These are phyloP conservation scores for Pistacia atlantica DNA, from an alignment of 345 rosid genomes.

Conservation along the genomic window DNA sequence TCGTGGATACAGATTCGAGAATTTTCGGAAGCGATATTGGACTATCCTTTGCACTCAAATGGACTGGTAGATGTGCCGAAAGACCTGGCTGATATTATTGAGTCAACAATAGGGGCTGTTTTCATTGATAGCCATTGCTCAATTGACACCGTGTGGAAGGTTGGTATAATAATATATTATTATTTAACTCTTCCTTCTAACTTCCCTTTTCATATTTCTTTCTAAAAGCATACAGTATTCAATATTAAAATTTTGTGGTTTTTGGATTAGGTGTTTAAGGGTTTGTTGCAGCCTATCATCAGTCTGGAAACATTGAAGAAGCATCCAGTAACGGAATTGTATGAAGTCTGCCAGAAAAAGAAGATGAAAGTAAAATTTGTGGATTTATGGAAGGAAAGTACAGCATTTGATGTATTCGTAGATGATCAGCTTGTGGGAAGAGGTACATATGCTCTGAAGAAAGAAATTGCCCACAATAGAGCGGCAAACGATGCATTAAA, in stretches of 20 bases:
- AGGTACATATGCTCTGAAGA: constrained; percentile 39
- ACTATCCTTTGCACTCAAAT: constrained; percentile 56
- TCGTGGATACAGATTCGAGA: constrained; percentile 33
- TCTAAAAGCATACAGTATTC: background rate
- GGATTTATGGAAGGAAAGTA: constrained; percentile 47
- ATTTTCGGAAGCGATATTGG: constrained; percentile 42
- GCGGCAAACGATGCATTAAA: constrained; percentile 68
- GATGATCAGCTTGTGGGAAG: constrained; percentile 43
- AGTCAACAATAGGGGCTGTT: constrained; percentile 58
- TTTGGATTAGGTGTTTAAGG: constrained; percentile 44
- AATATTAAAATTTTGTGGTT: background rate
- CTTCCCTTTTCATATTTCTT: background rate
- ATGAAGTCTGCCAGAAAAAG: constrained; percentile 62
- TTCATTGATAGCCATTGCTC: constrained; percentile 44
- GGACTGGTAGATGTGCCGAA: constrained; percentile 62
- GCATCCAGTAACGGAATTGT: constrained; percentile 54
- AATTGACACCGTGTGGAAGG: constrained; percentile 52
- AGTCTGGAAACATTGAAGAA: constrained; percentile 26
- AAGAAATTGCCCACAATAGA: constrained; percentile 52
- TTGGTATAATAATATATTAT: constrained; percentile 4
- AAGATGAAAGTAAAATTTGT: constrained; percentile 45
- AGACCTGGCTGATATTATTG: constrained; percentile 62
- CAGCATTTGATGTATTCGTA: constrained; percentile 34
- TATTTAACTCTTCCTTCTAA: background rate
- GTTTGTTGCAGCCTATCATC: constrained; percentile 61